Percentiles rank a stretch among this genome's conserved stretches.
These are phyloP conservation scores for Russula foetens DNA, from an alignment of 768 basidiomycete genomes.

Conservation along the genomic window DNA sequence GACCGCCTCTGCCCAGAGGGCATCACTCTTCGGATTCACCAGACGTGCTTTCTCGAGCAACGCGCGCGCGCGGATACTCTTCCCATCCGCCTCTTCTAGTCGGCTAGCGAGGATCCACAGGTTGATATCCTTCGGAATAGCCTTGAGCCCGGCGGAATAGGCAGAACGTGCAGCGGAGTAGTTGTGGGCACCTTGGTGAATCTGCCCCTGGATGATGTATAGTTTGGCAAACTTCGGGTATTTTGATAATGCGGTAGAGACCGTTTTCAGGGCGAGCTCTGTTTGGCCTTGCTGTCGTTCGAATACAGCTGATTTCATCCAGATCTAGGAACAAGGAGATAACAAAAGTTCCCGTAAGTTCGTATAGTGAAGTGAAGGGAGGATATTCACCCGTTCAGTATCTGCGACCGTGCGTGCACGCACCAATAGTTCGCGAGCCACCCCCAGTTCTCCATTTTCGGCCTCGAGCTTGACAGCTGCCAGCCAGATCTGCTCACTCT, in stretches of 20 bases:
- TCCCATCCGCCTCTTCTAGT: conserved; percentile 84
- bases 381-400: conserved; percentile 67
- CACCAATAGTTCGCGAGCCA: conserved; percentile 78
- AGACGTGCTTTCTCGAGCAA: conserved; percentile 85
- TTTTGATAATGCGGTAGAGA: conserved; percentile 65
- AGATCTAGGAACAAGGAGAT: conserved; percentile 51
- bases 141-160: conserved; percentile 77
- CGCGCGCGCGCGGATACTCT: conserved; percentile 87
- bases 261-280: conserved; percentile 64
- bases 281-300: conserved; percentile 82
- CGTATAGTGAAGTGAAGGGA: neutral
- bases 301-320: conserved; percentile 98
- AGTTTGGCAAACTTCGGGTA: conserved; percentile 89
- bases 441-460: conserved; percentile 85
- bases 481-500: conserved; percentile 96
- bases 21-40: conserved; percentile 77
- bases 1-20: conserved; percentile 87
- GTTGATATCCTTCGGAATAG: conserved; percentile 75
- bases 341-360: neutral
- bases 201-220: conserved; percentile 97
- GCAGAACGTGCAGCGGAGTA: conserved; percentile 64
- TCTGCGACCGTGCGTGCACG: conserved; percentile 88
- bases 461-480: conserved; percentile 96
- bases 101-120: conserved; percentile 87
- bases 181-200: conserved; percentile 58